phyloP scores from a whole-genome alignment of 2,329 filamentous ascomycete species.

The Colletotrichum tanaceti region DNA sequence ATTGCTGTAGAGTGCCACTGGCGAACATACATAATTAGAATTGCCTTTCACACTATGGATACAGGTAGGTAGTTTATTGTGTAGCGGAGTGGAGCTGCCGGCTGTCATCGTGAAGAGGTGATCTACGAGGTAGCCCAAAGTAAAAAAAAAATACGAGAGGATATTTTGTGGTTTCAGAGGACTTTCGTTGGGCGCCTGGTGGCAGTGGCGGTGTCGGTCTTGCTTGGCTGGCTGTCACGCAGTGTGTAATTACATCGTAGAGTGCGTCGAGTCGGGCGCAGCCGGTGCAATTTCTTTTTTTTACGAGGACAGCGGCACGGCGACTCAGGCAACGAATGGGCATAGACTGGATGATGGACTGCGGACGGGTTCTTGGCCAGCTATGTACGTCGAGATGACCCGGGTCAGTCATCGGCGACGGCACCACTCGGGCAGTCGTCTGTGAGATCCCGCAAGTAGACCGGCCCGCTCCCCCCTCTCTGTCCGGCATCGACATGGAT shows the following conservation, averaged over 20 bases:
- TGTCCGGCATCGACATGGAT: not conserved
- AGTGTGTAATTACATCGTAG: not conserved
- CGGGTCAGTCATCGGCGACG: not conserved
- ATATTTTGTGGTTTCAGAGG: not conserved
- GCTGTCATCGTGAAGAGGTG: not conserved
- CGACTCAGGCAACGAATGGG: conserved; percentile 28
- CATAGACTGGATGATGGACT: not conserved
- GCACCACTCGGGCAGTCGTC: not conserved
- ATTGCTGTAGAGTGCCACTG: not conserved
- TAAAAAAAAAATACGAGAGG: not conserved
- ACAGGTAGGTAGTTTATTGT: no score
- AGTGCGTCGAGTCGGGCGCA: conserved; percentile 26
- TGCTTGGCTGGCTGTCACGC: not conserved
- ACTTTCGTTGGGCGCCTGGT: not conserved
- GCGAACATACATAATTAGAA: conserved; percentile 2
- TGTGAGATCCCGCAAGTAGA: not conserved
- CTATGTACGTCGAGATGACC: no score
- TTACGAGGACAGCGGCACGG: conserved; percentile 31
- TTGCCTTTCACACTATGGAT: conserved; percentile 25
- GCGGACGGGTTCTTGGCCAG: conserved; percentile 19
- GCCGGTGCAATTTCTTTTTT: conserved; percentile 36
- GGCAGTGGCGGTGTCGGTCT: not conserved
- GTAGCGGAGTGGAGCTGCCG: no score
- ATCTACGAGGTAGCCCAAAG: not conserved
- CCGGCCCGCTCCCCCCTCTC: not conserved